Evolutionary conservation across 179 eudicot genomes (phyloP), one percentile per base, ranked within the genome.

Genomic region (Beta corolliflora): DNA sequence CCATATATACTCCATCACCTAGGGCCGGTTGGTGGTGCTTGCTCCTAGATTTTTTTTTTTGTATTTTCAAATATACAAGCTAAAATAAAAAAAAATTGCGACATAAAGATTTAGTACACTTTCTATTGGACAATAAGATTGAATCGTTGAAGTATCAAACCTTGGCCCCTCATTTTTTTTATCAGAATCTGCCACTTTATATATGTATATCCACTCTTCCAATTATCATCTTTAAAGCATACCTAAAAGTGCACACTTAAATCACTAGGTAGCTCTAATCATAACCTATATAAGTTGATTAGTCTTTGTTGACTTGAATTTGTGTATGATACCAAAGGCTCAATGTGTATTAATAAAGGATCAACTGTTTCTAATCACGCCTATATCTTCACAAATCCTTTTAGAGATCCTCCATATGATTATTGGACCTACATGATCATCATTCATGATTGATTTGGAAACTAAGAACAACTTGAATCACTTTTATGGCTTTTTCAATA

Each of bases 351-450:
- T 44, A 18, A 21, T 45, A 44, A 46, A 56, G 31, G 68, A 68
- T 77, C 44, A 81, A 82, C 65, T 70, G 68, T 77, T 76, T 53
- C 4, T 66, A 75, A 85, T 79, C 87, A 85, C 80, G 82, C 85
- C 78, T 55, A 81, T 60, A 78, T 80, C 83, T 61, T 80, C 50
- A 25, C 60, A 68, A 83, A 77, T 69, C 80, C 61, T 55, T 46
- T 72, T 77, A 19, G 46, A 58, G 67, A 82, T 79, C 50, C 68
- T 76, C 81, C 75, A 77, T 44, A 80, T 84, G 84, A 88, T 86
- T 84, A 59, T 79, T 82, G 89, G 87, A 21, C 88, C 90, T 71
- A 86, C 79, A 79, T 1, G 59, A 79, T 73, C 83, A 68, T 23
- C 54, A 36, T 75, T 67, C 36, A 50, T 81, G 56, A 85, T 78